Percentiles rank a stretch among this genome's conserved stretches.
Conservation (phyloP, 1,284 basidiomycete genomes). For the Trametes hirsuta region DNA sequence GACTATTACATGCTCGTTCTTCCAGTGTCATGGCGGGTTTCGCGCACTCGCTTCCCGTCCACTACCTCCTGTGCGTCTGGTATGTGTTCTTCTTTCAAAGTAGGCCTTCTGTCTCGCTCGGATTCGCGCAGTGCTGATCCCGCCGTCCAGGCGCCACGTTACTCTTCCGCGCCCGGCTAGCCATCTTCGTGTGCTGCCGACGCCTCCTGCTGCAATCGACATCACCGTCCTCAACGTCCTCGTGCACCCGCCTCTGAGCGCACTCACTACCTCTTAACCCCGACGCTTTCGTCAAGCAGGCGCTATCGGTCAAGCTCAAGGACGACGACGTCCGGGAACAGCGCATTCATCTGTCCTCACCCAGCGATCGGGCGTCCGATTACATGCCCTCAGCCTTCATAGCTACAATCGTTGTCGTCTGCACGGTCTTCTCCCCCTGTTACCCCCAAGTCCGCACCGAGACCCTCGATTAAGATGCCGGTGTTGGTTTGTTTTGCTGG, state of each 20-base stretch:
- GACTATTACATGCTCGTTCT: not conserved
- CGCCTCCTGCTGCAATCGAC: constrained; percentile 57
- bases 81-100: too few relatives aligned
- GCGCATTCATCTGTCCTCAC: too few relatives aligned
- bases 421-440: too few relatives aligned
- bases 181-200: constrained; percentile 70
- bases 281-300: too few relatives aligned
- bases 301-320: too few relatives aligned
- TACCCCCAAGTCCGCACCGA: too few relatives aligned
- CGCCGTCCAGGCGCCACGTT: constrained; percentile 68
- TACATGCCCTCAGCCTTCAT: too few relatives aligned
- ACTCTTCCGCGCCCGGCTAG: constrained; percentile 80
- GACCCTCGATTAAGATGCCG: too few relatives aligned
- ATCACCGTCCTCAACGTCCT: constrained; percentile 53
- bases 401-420: too few relatives aligned
- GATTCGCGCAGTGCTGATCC: not conserved
- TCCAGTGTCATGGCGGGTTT: constrained; percentile 77
- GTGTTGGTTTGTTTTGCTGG: too few relatives aligned
- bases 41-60: constrained; percentile 75
- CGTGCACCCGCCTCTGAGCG: constrained; percentile 53
- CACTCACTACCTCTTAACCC: constrained; percentile 59
- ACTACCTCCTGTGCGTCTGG: constrained; percentile 81
- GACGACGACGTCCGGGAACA: too few relatives aligned
- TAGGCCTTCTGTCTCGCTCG: constrained; percentile 75
- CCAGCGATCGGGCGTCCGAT: too few relatives aligned